These are phyloP conservation scores for Aureobasidium pullulans DNA, from an alignment of 2,329 filamentous ascomycete species.

Conservation along the genomic window DNA sequence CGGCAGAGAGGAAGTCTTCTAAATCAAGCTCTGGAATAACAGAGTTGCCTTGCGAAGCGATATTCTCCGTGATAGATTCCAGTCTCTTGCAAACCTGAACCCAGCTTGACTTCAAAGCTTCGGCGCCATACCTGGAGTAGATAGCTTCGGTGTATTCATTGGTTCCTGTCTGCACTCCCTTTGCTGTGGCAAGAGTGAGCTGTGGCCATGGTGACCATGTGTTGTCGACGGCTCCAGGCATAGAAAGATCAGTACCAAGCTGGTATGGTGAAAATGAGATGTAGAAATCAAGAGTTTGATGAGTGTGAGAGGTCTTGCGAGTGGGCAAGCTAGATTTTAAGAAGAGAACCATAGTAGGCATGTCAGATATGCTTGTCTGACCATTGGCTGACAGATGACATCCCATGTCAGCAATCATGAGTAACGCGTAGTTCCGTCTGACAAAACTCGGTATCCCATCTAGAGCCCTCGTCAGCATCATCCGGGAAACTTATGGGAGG, in stretches of 20 bases:
- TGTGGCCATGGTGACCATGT: constrained; percentile 1
- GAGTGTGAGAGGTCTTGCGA: neutral
- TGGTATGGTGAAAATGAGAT: neutral
- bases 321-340: neutral
- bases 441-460: neutral
- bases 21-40: neutral
- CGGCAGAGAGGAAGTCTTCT: neutral
- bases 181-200: neutral
- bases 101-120: neutral
- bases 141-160: neutral
- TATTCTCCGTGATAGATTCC: constrained; percentile 20
- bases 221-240: neutral
- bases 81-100: neutral
- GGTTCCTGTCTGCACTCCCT: neutral
- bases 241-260: neutral
- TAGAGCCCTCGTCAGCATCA: neutral
- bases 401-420: neutral
- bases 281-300: neutral
- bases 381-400: neutral
- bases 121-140: neutral
- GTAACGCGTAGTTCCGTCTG: neutral
- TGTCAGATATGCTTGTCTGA: neutral
- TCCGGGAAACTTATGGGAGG: neutral
- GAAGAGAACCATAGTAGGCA: neutral
- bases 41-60: neutral